These are phyloP conservation scores for Pseudocercospora vitis DNA, from an alignment of 2,329 filamentous ascomycete species.

Conservation along the genomic window DNA sequence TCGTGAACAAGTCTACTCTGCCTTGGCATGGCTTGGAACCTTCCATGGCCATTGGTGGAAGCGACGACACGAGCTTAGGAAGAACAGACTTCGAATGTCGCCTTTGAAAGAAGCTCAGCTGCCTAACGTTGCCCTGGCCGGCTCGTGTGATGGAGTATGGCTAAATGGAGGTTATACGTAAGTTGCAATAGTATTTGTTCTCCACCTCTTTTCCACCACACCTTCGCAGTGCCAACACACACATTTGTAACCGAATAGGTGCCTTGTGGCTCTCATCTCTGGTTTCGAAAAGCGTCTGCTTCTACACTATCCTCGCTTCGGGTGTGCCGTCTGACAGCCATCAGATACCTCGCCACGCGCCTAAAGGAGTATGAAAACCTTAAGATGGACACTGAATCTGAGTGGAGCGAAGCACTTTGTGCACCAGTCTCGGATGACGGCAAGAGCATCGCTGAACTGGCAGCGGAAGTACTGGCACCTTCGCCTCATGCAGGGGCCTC, in stretches of 20 bases:
- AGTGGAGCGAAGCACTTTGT: conserved; percentile 58
- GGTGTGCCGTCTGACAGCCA: background rate
- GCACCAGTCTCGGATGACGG: conserved; percentile 34
- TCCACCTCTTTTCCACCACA: background rate
- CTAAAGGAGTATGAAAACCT: conserved; percentile 57
- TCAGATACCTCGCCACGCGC: conserved; percentile 61
- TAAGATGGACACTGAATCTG: conserved; percentile 47
- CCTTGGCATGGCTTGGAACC: conserved; percentile 61
- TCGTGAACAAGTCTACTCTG: conserved; percentile 51
- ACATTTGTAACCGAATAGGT: background rate
- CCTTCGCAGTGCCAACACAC: background rate
- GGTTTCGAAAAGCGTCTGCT: background rate
- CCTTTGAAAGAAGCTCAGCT: conserved; percentile 54
- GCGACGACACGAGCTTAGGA: conserved; percentile 28
- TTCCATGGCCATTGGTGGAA: conserved; percentile 61
- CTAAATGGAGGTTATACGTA: conserved; percentile 65
- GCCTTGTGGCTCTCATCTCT: too few species aligned
- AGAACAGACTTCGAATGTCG: conserved; percentile 50
- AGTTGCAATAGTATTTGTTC: background rate
- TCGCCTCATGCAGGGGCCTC: conserved; percentile 12
- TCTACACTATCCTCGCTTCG: background rate
- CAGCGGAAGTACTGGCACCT: conserved; percentile 54
- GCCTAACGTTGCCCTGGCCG: background rate
- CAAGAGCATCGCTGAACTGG: conserved; percentile 45
- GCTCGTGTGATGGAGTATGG: conserved; percentile 46